Base-by-base conservation (phyloP, 1,284 basidiomycete species). In the Puccinia triticina region DNA sequence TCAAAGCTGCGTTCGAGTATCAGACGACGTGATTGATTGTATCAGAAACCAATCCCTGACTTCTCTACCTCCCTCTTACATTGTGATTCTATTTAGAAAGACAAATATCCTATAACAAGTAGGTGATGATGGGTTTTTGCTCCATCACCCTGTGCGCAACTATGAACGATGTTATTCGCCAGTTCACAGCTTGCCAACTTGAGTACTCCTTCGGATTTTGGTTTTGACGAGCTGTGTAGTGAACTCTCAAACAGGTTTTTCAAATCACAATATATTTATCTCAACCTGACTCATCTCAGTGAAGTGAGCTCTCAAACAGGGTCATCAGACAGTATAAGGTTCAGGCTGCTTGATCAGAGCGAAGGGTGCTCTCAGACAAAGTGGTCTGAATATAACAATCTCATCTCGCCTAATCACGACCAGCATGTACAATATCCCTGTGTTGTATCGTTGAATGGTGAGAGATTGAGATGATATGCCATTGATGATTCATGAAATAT, bases 81-180 rank as follows among this genome's bases (percentile, higher is more conserved):
- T 75, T 75, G 73, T 59, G 55, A 75, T 75, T 73, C 50, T 73
- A 73, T 53, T 53, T 55, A 46, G 43, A 69, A 69, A 69, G 66
- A 48, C 10, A 48, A 69, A 26, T 37, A 69, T 69, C 40, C 43
- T 48, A 32, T 32, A 67, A n/a, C 16, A 21, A 67, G 8, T 18
- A 26, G 40, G 23, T 23, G 64, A 43, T 66, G 64, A 66, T 61
- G 48, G 21, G 8, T 57, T 57, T 26, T n/a, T 8, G 64, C 40
- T 37, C 66, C 29, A 23, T 16, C 66, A 29, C 34, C 37, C 7
- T 37, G 61, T 66, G 34, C 21, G 61, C 18, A 16, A 18, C 61
- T 66, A n/a, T 16, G 61, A 29, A 29, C 26, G 23, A 16, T 48
- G 18, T 69, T 26, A 26, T 66, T 34, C 61, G 34, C 61, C 37